Percentiles rank a stretch among this genome's conserved stretches.
Evolutionary conservation across 148 eudicot genomes (phyloP).

Genomic region (Cornus controversa): DNA sequence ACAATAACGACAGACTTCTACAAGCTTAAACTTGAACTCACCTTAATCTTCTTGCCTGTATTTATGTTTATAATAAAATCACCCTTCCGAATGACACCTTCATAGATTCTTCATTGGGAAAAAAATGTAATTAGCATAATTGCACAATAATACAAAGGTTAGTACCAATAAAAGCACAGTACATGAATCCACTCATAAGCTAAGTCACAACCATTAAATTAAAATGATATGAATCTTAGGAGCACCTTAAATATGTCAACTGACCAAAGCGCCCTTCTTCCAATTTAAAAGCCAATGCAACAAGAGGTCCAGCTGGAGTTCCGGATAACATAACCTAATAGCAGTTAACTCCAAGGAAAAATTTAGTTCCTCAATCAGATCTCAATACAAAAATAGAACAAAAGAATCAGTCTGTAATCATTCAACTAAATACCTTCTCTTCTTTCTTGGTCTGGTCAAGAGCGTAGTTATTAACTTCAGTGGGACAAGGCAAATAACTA

Average conservation of each 20-base stretch:
- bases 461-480: conserved; percentile 86
- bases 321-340: conserved; percentile 69
- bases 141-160: neutral
- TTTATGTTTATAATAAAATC: conserved; percentile 86
- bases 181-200: neutral
- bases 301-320: conserved; percentile 79
- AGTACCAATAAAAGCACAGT: neutral
- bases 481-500: conserved; percentile 81
- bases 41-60: conserved; percentile 93
- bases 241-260: conserved; percentile 83
- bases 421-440: conserved; percentile 63
- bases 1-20: neutral
- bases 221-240: neutral
- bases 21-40: conserved; percentile 23
- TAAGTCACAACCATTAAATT: neutral
- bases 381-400: neutral
- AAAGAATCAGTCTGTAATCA: conserved; percentile 1
- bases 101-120: conserved; percentile 69
- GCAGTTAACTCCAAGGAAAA: conserved; percentile 13
- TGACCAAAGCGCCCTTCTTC: conserved; percentile 98
- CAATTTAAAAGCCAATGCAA: conserved; percentile 92
- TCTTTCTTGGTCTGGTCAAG: conserved; percentile 87
- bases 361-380: neutral
- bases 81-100: conserved; percentile 88
- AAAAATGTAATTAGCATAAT: conserved; percentile 13